Base-by-base conservation (phyloP, 305 asterid species). In the Salvia sclarea region DNA sequence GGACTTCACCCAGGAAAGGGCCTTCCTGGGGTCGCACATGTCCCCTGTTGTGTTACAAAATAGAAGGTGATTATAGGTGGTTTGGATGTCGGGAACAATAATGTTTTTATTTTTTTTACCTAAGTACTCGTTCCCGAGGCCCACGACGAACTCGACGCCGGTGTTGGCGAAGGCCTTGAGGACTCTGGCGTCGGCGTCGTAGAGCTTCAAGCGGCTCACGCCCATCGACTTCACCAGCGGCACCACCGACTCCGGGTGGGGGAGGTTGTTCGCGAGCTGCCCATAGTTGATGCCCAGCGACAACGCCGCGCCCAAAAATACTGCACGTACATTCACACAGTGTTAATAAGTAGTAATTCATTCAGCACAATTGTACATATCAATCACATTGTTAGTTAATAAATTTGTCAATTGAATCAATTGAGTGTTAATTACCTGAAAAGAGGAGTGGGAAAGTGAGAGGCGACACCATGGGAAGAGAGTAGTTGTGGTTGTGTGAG, bases 221-320 rank as follows among this genome's bases (percentile, higher is more conserved):
- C 95, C 92, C 64, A 87, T 78, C 81, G 95, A 84, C 70, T 86
- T 85, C 43, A 89, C 87, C 6, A 92, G 73, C 0, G 88, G 95
- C 22, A 88, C 76, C 12, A 85, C 95, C 0, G 80, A 65, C 9
- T 84, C 85, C 0, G 98, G 95, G 25, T 78, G 74, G 3, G 96
- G 98, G 45, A 92, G 90, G 71, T 92, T 87, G 85, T 87, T 78
- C 13, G 94, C 98, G 57, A 92, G 77, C 73, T 85, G 91, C 40
- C 98, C 98, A 64, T 92, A 92, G 87, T 92, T 92, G 76, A 92
- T 83, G 28, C 96, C 98, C 0, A 92, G 71, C 6, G 92, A 54
- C 20, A 64, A 24, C 44, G 75, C 87, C 68, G 73, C 62, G 48
- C 58, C n/a, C 41, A 71, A 61, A 40, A 74, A 38, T 3, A 71